Conservation (phyloP, 305 asterid genomes). For the Euphrasia arctica region DNA sequence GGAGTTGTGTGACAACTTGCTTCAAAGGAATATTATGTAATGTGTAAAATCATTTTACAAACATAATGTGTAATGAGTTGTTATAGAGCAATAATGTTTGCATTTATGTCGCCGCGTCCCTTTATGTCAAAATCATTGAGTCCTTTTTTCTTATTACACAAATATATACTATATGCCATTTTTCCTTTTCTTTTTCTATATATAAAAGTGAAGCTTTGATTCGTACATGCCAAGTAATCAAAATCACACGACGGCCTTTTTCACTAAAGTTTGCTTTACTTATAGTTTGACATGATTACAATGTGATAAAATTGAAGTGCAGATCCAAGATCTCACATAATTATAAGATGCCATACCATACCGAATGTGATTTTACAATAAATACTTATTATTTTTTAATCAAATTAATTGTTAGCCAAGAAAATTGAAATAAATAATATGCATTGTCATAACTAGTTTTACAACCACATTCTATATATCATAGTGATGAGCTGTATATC, state of each 20-base stretch:
- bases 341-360: too few relatives aligned
- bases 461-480: too few relatives aligned
- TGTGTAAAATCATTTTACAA: too few relatives aligned
- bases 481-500: too few relatives aligned
- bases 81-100: not conserved
- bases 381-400: too few relatives aligned
- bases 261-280: not conserved
- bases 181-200: not conserved
- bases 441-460: too few relatives aligned
- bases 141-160: not conserved
- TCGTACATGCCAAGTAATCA: not conserved
- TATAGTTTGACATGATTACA: not conserved
- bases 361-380: too few relatives aligned
- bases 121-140: not conserved
- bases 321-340: too few relatives aligned
- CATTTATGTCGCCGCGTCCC: not conserved
- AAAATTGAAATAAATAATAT: too few relatives aligned
- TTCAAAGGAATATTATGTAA: too few relatives aligned
- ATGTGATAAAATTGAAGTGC: not conserved
- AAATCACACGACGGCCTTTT: not conserved
- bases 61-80: not conserved
- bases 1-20: too few relatives aligned
- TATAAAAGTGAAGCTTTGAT: not conserved
- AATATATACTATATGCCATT: not conserved
- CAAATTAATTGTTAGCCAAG: too few relatives aligned